Conservation (phyloP, 495 filamentous ascomycete genomes). For the Schizothecium vesticola region DNA sequence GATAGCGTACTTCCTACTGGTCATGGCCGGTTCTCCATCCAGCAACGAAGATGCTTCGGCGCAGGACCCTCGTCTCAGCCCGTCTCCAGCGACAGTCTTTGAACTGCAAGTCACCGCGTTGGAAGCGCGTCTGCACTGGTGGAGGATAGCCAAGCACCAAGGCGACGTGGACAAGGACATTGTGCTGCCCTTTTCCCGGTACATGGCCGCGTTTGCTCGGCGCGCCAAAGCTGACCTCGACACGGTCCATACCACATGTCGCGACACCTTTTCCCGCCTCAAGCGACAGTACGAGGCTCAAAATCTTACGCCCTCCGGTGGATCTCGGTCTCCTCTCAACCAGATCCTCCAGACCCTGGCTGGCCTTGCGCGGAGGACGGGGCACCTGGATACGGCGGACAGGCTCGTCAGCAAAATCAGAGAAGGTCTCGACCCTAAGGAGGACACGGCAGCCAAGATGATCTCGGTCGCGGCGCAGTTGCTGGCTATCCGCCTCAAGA, state of each 20-base stretch:
- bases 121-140: slow-evolving; percentile 60
- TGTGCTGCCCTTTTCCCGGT: slow-evolving; percentile 61
- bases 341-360: slow-evolving; percentile 37
- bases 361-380: slow-evolving; percentile 40
- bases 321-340: slow-evolving; percentile 31
- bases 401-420: slow-evolving; percentile 43
- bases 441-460: slow-evolving; percentile 41
- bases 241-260: slow-evolving; percentile 35
- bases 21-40: slow-evolving; percentile 55
- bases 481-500: slow-evolving; percentile 39
- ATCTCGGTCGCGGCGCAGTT: slow-evolving; percentile 41
- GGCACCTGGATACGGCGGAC: slow-evolving; percentile 41
- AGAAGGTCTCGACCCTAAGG: slow-evolving; percentile 23
- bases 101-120: slow-evolving; percentile 64
- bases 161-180: slow-evolving; percentile 65
- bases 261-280: slow-evolving; percentile 19
- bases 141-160: slow-evolving; percentile 65
- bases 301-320: slow-evolving; percentile 15
- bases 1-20: slow-evolving; percentile 60
- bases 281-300: slow-evolving; percentile 25
- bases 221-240: slow-evolving; percentile 42
- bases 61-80: slow-evolving; percentile 41
- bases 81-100: slow-evolving; percentile 57
- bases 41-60: slow-evolving; percentile 46
- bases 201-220: slow-evolving; percentile 56